These are phyloP conservation scores for Cicer yamashitae DNA, from an alignment of 306 rosid genomes.

Conservation along the genomic window DNA sequence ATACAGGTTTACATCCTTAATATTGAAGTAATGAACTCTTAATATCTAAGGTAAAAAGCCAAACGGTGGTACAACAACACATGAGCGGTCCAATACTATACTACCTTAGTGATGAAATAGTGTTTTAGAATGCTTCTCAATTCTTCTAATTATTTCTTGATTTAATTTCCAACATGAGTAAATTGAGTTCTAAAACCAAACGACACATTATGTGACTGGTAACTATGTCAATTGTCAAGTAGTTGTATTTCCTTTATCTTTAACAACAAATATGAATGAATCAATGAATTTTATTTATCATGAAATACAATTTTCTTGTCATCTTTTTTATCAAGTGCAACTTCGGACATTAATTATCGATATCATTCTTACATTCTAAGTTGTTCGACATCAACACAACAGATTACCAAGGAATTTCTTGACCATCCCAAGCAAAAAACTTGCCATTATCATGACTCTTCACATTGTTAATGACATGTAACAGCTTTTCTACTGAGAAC, in stretches of 20 bases:
- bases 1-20: too few relatives aligned
- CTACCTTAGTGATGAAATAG: too few relatives aligned
- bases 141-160: too few relatives aligned
- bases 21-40: too few relatives aligned
- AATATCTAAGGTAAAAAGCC: too few relatives aligned
- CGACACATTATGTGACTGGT: too few relatives aligned
- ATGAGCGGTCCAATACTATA: too few relatives aligned
- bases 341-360: background rate
- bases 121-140: too few relatives aligned
- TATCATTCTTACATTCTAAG: slow-evolving; percentile 35
- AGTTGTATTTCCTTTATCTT: background rate
- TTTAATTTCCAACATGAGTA: too few relatives aligned
- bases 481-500: slow-evolving; percentile 79
- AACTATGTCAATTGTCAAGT: background rate
- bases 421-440: slow-evolving; percentile 97
- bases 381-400: background rate
- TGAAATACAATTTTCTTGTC: slow-evolving; percentile 31
- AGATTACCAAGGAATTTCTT: slow-evolving; percentile 90
- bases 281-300: slow-evolving; percentile 30
- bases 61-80: too few relatives aligned
- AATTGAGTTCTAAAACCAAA: too few relatives aligned
- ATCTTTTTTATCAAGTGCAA: slow-evolving; percentile 5
- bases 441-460: slow-evolving; percentile 82
- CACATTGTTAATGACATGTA: slow-evolving; percentile 67
- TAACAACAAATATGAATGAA: slow-evolving; percentile 40